Percentiles rank a stretch among this genome's conserved stretches.
Conservation (phyloP, 148 eudicot species). For the Persicaria tinctoria region DNA sequence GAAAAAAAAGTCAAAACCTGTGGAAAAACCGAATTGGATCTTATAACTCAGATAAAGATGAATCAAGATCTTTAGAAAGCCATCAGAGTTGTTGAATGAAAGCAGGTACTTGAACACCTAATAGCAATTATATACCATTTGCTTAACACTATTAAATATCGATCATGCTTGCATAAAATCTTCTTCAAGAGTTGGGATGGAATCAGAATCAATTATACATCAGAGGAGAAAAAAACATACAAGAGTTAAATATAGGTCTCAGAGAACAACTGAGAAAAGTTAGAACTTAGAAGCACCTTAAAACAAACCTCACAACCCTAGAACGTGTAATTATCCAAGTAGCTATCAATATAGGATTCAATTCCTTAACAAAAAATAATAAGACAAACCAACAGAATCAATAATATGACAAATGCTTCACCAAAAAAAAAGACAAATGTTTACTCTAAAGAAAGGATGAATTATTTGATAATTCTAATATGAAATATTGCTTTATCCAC, state of each 20-base stretch:
- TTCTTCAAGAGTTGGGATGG: neutral
- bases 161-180: neutral
- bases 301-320: neutral
- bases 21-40: constrained; percentile 34
- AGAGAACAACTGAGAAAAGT: neutral
- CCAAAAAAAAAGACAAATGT: no score
- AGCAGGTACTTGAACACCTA: constrained; percentile 34
- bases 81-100: constrained; percentile 23
- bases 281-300: neutral
- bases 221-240: neutral
- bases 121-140: neutral
- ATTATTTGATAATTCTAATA: no score
- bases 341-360: neutral
- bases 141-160: neutral
- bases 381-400: neutral
- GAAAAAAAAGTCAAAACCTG: constrained; percentile 21
- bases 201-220: neutral
- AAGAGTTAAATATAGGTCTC: neutral
- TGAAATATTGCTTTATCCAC: no score
- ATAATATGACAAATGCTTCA: no score
- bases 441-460: no score
- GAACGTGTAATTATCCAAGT: neutral
- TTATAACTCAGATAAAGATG: constrained; percentile 31
- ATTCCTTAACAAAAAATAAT: neutral
- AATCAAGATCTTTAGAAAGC: constrained; percentile 36